Percentiles rank a stretch among this genome's conserved stretches.
Conservation (phyloP, 2,329 filamentous ascomycete species). For the Aspergillus transmontanensis region DNA sequence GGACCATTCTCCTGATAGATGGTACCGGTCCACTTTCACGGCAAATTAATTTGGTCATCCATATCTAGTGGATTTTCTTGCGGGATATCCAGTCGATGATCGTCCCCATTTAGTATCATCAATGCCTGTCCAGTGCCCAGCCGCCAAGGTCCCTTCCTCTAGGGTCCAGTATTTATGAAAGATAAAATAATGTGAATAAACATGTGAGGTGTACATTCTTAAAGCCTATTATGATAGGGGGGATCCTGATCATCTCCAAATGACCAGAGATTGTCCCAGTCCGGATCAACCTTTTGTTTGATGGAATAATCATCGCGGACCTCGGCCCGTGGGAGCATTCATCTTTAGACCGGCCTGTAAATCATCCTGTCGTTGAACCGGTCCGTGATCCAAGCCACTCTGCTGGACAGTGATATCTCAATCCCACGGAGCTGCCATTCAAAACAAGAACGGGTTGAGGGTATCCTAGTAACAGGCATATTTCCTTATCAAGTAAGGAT, state of each 20-base stretch:
- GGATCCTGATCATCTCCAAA: background rate
- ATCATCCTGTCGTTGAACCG: background rate
- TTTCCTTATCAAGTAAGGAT: constrained; percentile 1
- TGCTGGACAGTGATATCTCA: background rate
- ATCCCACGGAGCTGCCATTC: background rate
- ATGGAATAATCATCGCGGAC: constrained; percentile 4
- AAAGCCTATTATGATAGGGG: background rate
- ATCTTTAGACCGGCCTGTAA: background rate
- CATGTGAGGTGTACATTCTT: background rate
- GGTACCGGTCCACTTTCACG: background rate
- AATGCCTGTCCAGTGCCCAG: background rate
- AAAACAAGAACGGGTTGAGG: background rate
- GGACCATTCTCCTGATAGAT: background rate
- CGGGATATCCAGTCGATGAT: background rate
- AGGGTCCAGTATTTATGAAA: background rate
- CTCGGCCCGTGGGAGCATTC: background rate
- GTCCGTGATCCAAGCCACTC: background rate
- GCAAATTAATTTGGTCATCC: background rate
- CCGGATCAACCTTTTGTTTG: background rate
- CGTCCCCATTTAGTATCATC: background rate
- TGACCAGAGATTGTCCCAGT: background rate
- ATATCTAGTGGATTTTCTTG: background rate
- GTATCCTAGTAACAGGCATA: background rate
- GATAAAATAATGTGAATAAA: background rate
- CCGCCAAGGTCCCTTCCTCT: background rate